Evolutionary conservation across 2,329 filamentous ascomycete genomes (phyloP).

Genomic region (Dactylellina sp.): DNA sequence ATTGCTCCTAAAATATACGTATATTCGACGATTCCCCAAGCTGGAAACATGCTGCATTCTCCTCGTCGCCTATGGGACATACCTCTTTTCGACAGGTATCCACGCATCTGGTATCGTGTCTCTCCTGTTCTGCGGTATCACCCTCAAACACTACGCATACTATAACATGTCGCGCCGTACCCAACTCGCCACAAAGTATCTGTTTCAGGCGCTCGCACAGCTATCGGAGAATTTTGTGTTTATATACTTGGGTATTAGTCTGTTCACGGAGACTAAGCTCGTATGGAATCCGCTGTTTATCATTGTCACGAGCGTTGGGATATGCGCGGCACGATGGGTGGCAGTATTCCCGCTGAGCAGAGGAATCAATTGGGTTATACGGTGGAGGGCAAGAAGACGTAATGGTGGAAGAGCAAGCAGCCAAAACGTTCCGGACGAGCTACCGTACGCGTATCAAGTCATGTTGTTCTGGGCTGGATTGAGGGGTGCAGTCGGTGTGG

Average conservation of each 20-base stretch:
- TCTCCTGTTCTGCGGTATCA: constrained; percentile 96
- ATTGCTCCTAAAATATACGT: constrained; percentile 91
- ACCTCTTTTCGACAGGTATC: constrained; percentile 96
- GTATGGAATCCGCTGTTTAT: constrained; percentile 96
- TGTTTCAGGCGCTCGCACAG: constrained; percentile 94
- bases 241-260: constrained; percentile 93
- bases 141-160: constrained; percentile 98
- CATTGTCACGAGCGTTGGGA: constrained; percentile 88
- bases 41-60: constrained; percentile 96
- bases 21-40: constrained; percentile 90
- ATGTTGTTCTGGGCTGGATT: constrained; percentile 99
- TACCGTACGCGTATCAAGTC: constrained; percentile 95
- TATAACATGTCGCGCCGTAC: constrained; percentile 99
- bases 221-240: constrained; percentile 99
- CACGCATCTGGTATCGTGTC: constrained; percentile 98
- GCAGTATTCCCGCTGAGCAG: constrained; percentile 93
- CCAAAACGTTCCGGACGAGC: constrained; percentile 72
- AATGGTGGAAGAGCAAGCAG: constrained; percentile 74
- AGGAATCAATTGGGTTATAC: constrained; percentile 91
- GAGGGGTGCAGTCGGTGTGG: constrained; percentile 93
- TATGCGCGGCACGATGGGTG: constrained; percentile 90
- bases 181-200: constrained; percentile 96
- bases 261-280: constrained; percentile 90
- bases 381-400: constrained; percentile 81
- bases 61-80: constrained; percentile 93